phyloP scores from a whole-genome alignment of 129 eudicot species.

The Lonicera japonica region DNA sequence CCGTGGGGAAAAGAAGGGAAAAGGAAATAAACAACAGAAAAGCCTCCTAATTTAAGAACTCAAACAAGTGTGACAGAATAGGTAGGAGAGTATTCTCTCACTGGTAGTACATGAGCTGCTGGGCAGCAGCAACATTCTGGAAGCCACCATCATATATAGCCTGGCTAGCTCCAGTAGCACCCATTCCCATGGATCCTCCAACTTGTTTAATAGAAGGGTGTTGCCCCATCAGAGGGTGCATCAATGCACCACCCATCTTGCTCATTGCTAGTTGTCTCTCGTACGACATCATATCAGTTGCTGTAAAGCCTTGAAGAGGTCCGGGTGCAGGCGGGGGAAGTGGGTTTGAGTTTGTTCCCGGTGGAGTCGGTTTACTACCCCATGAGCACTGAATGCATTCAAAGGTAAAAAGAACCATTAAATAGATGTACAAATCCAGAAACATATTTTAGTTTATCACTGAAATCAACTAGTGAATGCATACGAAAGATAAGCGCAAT shows the following conservation, averaged over 20 bases:
- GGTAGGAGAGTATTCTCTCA: constrained; percentile 21
- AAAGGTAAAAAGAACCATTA: constrained; percentile 7
- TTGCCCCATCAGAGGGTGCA: constrained; percentile 62
- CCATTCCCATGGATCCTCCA: constrained; percentile 80
- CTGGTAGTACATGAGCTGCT: constrained; percentile 96
- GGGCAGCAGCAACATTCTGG: constrained; percentile 89
- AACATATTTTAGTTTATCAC: not conserved
- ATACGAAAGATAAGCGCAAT: too few species aligned
- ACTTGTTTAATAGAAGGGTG: constrained; percentile 66
- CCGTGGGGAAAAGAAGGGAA: not conserved
- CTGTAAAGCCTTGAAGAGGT: constrained; percentile 46
- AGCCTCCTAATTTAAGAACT: constrained; percentile 16
- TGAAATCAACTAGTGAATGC: too few species aligned
- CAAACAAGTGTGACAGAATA: not conserved
- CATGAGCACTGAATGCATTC: constrained; percentile 62
- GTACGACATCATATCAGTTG: constrained; percentile 61
- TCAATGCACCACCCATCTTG: constrained; percentile 68
- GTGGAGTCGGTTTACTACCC: constrained; percentile 97
- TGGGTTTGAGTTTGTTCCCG: constrained; percentile 82
- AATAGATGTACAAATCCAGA: not conserved
- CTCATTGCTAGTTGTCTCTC: constrained; percentile 74
- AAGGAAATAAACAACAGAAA: constrained; percentile 9
- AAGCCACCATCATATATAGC: constrained; percentile 90
- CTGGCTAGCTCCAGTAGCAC: constrained; percentile 72
- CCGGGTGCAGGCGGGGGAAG: constrained; percentile 75